These are phyloP conservation scores for Eimeria praecox DNA, from an alignment of 169 alveolate genomes.

Conservation along the genomic window DNA sequence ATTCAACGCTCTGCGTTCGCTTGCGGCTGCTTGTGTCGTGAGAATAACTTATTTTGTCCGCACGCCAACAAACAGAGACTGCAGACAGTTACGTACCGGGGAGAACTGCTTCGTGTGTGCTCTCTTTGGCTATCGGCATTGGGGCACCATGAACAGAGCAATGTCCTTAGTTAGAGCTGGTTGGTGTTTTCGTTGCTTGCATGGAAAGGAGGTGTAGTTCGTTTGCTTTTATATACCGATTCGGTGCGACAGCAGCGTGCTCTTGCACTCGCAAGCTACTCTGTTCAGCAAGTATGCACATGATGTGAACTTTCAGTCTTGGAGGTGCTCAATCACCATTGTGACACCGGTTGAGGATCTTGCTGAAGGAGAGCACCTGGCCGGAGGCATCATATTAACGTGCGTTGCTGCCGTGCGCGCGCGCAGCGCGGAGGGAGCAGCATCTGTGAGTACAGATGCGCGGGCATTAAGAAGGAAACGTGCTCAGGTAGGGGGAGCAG, in stretches of 20 bases:
- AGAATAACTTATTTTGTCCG: background rate
- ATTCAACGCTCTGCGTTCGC: background rate
- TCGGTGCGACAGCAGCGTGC: too few species aligned
- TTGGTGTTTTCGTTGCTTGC: background rate
- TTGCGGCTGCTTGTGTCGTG: background rate
- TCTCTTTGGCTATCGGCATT: background rate
- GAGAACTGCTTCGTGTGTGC: background rate
- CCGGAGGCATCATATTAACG: too few species aligned
- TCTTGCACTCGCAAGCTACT: too few species aligned
- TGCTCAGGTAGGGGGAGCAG: background rate
- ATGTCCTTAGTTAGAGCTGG: background rate
- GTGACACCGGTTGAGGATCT: too few species aligned
- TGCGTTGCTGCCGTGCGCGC: too few species aligned
- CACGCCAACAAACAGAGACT: background rate
- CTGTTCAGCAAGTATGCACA: too few species aligned
- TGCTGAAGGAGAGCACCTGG: too few species aligned
- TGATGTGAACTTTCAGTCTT: too few species aligned
- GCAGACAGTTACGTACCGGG: background rate
- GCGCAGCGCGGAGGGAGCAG: background rate
- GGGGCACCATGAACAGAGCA: background rate
- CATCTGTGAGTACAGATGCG: background rate
- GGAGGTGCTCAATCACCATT: too few species aligned
- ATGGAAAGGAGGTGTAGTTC: background rate
- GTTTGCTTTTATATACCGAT: background rate
- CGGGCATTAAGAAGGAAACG: background rate